Evolutionary conservation across 495 filamentous ascomycete genomes (phyloP).

Genomic region (Trypethelium eluteriae): DNA sequence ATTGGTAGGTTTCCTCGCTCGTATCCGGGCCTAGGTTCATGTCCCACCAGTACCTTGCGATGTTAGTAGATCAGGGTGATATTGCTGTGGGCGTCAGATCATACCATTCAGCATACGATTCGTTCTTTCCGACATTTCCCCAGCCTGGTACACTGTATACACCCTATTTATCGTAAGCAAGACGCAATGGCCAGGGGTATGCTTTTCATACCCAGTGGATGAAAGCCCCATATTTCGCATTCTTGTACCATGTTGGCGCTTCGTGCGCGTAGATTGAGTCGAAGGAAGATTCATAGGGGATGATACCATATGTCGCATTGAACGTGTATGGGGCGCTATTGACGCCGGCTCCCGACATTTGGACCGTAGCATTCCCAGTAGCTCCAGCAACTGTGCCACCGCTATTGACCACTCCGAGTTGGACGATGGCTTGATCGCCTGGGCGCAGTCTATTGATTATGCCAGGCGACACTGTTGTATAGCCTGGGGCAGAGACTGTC

Average conservation of each 20-base stretch:
- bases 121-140: constrained; percentile 45
- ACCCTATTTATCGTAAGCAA: constrained; percentile 24
- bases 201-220: constrained; percentile 42
- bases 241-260: constrained; percentile 46
- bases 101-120: constrained; percentile 51
- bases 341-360: constrained; percentile 29
- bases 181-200: neutral
- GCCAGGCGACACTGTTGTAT: constrained; percentile 37
- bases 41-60: constrained; percentile 38
- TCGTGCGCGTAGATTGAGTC: constrained; percentile 43
- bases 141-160: constrained; percentile 48
- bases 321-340: constrained; percentile 28
- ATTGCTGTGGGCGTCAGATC: neutral
- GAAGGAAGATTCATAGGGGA: constrained; percentile 33
- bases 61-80: neutral
- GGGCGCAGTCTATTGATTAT: constrained; percentile 45
- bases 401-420: constrained; percentile 40
- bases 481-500: constrained; percentile 34
- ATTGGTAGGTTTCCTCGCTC: constrained; percentile 39
- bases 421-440: constrained; percentile 45
- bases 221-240: constrained; percentile 50
- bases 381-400: constrained; percentile 17
- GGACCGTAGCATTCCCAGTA: constrained; percentile 30
- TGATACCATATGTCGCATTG: constrained; percentile 35
- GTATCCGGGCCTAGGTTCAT: constrained; percentile 32